Evolutionary conservation across 139 green algal species (phyloP).

Genomic region (Chloropicon primus): DNA sequence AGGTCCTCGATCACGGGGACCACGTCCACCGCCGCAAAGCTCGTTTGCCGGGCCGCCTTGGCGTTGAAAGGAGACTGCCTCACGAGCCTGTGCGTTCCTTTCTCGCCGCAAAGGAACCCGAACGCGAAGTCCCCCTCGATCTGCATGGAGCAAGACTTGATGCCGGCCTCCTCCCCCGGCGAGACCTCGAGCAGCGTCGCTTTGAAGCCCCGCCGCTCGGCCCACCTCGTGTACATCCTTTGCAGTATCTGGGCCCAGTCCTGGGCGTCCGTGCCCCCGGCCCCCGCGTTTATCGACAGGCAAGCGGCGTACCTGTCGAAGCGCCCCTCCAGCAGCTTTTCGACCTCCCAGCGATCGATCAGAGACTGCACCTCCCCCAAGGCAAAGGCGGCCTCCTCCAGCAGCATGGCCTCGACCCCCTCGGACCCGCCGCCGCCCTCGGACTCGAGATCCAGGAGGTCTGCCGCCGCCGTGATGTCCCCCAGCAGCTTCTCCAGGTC

Average conservation of each 20-base stretch:
- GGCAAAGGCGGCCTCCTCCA: conserved; percentile 12
- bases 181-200: conserved; percentile 19
- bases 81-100: conserved; percentile 90
- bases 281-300: conserved; percentile 22
- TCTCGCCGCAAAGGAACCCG: conserved; percentile 62
- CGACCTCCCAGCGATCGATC: conserved; percentile 18
- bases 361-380: conserved; percentile 5
- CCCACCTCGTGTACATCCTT: conserved; percentile 41
- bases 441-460: conserved; percentile 20
- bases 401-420: conserved; percentile 12
- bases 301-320: conserved; percentile 12
- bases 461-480: conserved; percentile 9
- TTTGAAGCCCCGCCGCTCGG: conserved; percentile 31
- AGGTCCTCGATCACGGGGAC: conserved; percentile 30
- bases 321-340: conserved; percentile 14
- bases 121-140: conserved; percentile 61
- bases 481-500: conserved; percentile 9
- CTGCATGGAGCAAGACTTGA: conserved; percentile 74
- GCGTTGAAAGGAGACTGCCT: conserved; percentile 85
- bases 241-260: conserved; percentile 81
- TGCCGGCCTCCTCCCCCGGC: conserved; percentile 67
- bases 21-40: conserved; percentile 87
- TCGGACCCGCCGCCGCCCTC: not conserved
- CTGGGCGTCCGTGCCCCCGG: conserved; percentile 62
- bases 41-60: conserved; percentile 79